Evolutionary conservation across 129 eudicot genomes (phyloP).

Genomic region (Scalesia atractyloides): DNA sequence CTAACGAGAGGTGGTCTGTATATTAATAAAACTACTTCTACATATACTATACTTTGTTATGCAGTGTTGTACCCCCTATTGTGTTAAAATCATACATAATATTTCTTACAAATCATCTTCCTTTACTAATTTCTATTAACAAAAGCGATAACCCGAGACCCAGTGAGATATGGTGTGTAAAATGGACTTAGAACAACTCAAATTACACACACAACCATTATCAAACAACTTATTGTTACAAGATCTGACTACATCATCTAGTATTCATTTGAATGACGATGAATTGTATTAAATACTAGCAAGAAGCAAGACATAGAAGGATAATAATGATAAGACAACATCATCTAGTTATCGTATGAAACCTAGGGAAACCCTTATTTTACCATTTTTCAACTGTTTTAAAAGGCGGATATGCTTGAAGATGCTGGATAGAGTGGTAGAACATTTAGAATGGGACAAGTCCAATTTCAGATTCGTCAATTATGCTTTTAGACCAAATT

Average conservation of each 20-base stretch:
- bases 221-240: neutral
- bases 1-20: no score
- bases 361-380: neutral
- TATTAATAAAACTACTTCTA: no score
- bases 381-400: neutral
- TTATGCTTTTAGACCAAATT: slow-evolving; percentile 30
- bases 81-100: no score
- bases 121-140: no score
- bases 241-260: neutral
- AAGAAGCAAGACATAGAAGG: no score
- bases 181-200: neutral
- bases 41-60: no score
- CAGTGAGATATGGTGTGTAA: neutral
- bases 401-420: slow-evolving; percentile 1
- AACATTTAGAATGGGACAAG: slow-evolving; percentile 6
- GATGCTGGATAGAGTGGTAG: slow-evolving; percentile 2
- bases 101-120: no score
- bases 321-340: neutral
- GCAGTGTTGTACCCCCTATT: no score
- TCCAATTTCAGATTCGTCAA: slow-evolving; percentile 9
- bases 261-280: neutral
- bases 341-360: neutral
- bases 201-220: neutral
- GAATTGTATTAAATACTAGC: no score
- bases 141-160: no score